Evolutionary conservation across 225 moss, liverwort and hornwort genomes (phyloP).

Genomic region (Pleurozium schreberi): DNA sequence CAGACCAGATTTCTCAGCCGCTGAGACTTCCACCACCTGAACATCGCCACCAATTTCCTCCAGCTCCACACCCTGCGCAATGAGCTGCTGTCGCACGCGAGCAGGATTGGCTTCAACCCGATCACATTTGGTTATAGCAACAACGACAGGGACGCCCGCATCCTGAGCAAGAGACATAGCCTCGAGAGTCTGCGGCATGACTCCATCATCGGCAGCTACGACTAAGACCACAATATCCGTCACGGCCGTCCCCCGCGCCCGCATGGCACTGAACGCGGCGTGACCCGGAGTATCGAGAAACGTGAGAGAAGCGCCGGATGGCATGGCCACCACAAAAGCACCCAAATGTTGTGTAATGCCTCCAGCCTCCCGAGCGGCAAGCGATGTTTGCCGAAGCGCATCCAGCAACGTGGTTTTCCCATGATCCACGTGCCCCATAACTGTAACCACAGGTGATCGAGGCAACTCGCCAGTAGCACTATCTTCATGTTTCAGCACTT

Average conservation of each 20-base stretch:
- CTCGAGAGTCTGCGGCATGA: slow-evolving; percentile 93
- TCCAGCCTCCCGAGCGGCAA: slow-evolving; percentile 90
- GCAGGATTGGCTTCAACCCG: slow-evolving; percentile 62
- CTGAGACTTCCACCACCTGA: slow-evolving; percentile 66
- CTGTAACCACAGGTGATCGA: slow-evolving; percentile 84
- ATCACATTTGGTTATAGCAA: slow-evolving; percentile 91
- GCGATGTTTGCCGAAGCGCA: slow-evolving; percentile 79
- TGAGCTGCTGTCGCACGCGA: slow-evolving; percentile 72
- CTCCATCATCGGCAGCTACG: slow-evolving; percentile 94
- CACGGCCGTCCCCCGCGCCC: slow-evolving; percentile 89
- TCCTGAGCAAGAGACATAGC: slow-evolving; percentile 65
- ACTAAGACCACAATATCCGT: slow-evolving; percentile 94
- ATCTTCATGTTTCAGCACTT: slow-evolving; percentile 10
- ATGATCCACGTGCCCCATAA: slow-evolving; percentile 98
- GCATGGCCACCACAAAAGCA: slow-evolving; percentile 87
- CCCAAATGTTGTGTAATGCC: slow-evolving; percentile 96
- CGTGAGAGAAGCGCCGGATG: slow-evolving; percentile 78
- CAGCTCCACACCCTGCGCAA: slow-evolving; percentile 62
- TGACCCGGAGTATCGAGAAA: slow-evolving; percentile 96
- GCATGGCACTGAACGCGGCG: slow-evolving; percentile 90
- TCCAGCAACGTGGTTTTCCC: slow-evolving; percentile 90
- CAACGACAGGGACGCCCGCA: slow-evolving; percentile 83
- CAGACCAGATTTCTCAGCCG: slow-evolving; percentile 42
- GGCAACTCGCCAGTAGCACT: slow-evolving; percentile 26
- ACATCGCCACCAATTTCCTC: slow-evolving; percentile 91